Evolutionary conservation across 2,329 filamentous ascomycete genomes (phyloP).

Genomic region (Septoria petroselini): DNA sequence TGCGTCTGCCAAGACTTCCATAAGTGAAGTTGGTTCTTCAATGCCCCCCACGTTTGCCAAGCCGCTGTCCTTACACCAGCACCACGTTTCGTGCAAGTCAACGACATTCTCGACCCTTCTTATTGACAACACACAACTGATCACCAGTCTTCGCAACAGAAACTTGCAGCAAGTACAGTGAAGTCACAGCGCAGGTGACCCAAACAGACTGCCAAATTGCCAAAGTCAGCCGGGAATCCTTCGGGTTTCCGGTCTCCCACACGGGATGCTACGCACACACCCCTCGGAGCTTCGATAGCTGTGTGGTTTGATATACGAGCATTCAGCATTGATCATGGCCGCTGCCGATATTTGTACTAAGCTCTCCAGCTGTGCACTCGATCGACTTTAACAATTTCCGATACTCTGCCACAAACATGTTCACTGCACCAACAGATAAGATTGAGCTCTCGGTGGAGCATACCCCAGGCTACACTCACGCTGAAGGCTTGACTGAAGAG

Average conservation of each 20-base stretch:
- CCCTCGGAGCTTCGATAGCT: not conserved
- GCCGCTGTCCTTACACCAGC: not conserved
- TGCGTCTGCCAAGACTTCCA: not conserved
- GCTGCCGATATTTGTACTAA: too few species aligned
- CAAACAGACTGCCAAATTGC: too few species aligned
- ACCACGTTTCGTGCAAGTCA: too few species aligned
- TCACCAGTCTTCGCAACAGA: too few species aligned
- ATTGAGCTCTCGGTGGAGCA: not conserved
- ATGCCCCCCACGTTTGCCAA: not conserved
- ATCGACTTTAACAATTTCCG: too few species aligned
- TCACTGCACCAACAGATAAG: not conserved
- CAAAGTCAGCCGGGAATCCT: conserved; percentile 7
- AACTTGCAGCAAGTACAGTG: too few species aligned
- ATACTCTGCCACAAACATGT: too few species aligned
- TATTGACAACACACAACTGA: too few species aligned
- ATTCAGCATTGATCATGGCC: not conserved
- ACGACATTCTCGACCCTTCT: too few species aligned
- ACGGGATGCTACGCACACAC: not conserved
- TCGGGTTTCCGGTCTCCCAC: conserved; percentile 4
- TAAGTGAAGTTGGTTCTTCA: not conserved
- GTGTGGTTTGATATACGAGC: not conserved
- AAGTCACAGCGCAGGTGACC: too few species aligned
- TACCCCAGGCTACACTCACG: conserved; percentile 5
- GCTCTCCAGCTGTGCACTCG: too few species aligned
- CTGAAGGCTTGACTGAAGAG: conserved; percentile 5